phyloP scores from a whole-genome alignment of 805 yeast genomes.

The Wickerhamomyces strasburgensis region DNA sequence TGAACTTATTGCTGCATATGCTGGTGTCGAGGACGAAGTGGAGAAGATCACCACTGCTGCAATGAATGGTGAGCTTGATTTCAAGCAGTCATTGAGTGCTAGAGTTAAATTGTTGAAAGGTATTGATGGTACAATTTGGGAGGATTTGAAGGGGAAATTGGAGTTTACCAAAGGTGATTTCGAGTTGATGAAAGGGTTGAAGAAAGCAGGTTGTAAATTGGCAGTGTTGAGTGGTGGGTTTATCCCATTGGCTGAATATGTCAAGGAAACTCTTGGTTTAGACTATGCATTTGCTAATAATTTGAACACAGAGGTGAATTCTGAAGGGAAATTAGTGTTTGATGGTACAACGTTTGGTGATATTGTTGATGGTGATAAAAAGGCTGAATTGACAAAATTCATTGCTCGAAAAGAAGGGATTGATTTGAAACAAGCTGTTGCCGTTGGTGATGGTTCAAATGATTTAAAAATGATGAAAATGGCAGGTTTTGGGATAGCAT shows the following conservation, averaged over 20 bases:
- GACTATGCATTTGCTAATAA: constrained; percentile 90
- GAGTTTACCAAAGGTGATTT: constrained; percentile 80
- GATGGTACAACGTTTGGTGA: constrained; percentile 77
- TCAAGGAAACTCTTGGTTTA: constrained; percentile 60
- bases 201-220: constrained; percentile 55
- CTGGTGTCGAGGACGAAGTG: constrained; percentile 83
- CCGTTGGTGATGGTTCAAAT: constrained; percentile 97
- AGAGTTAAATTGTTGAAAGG: constrained; percentile 83
- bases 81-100: constrained; percentile 68
- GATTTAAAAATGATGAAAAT: constrained; percentile 87
- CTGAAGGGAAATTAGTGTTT: constrained; percentile 41
- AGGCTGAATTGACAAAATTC: constrained; percentile 65
- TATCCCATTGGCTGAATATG: constrained; percentile 75
- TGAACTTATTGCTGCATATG: constrained; percentile 90
- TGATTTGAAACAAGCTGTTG: constrained; percentile 53
- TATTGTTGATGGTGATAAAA: constrained; percentile 80
- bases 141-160: constrained; percentile 64
- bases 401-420: constrained; percentile 54
- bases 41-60: constrained; percentile 88
- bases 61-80: constrained; percentile 96
- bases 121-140: constrained; percentile 73
- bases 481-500: constrained; percentile 94
- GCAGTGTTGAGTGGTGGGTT: constrained; percentile 97
- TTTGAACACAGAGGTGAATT: constrained; percentile 42
- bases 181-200: constrained; percentile 62